Evolutionary conservation across 1,284 basidiomycete genomes (phyloP).

Genomic region (Malassezia yamatoensis): DNA sequence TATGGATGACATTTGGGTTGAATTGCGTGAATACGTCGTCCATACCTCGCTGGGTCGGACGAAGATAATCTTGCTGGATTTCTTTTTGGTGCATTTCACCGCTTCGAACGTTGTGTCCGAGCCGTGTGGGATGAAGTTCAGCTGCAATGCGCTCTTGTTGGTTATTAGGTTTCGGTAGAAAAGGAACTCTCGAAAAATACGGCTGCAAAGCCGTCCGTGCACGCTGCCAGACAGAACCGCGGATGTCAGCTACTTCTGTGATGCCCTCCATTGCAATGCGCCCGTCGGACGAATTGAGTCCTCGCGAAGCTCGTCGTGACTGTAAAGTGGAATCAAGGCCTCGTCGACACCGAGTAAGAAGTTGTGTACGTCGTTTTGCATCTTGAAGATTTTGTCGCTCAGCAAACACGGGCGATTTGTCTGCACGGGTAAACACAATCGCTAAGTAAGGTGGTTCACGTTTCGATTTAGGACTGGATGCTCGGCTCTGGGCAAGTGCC

Average conservation of each 20-base stretch:
- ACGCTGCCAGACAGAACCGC: background rate
- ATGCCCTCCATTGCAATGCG: conserved; percentile 37
- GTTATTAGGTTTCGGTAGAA: conserved; percentile 7
- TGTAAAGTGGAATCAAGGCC: conserved; percentile 34
- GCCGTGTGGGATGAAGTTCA: conserved; percentile 24
- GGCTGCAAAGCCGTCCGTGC: background rate
- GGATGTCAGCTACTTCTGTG: conserved; percentile 22
- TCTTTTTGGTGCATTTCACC: conserved; percentile 29
- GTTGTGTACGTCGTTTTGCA: conserved; percentile 30
- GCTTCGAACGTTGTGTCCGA: conserved; percentile 13
- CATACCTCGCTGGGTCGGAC: conserved; percentile 9
- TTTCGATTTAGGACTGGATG: background rate
- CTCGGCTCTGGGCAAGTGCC: conserved; percentile 21
- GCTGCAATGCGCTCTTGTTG: conserved; percentile 1
- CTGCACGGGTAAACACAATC: conserved; percentile 38
- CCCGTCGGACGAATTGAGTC: conserved; percentile 16
- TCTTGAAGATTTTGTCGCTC: conserved; percentile 22
- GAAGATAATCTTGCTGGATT: conserved; percentile 35
- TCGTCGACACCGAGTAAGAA: conserved; percentile 34
- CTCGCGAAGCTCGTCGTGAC: conserved; percentile 29
- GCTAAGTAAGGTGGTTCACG: conserved; percentile 26
- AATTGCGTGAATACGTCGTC: conserved; percentile 21
- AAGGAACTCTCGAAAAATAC: conserved; percentile 1
- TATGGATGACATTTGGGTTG: conserved; percentile 29
- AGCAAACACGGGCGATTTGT: conserved; percentile 36